Percentiles rank a stretch among this genome's conserved stretches.
phyloP scores from a whole-genome alignment of 1,284 basidiomycete species.

The Apiotrichum sp. region DNA sequence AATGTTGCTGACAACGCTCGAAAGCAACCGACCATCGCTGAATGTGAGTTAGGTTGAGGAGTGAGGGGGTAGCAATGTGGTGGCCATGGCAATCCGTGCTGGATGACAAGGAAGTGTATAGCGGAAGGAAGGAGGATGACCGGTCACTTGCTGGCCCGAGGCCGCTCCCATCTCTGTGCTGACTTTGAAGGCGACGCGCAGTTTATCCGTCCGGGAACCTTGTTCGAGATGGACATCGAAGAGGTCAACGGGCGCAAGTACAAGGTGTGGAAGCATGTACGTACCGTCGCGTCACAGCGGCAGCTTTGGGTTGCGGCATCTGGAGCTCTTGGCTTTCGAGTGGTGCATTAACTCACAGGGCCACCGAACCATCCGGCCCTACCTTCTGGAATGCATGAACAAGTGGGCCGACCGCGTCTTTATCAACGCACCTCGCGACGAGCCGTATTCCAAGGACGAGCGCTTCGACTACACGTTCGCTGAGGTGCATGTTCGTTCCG shows the following conservation, averaged over 20 bases:
- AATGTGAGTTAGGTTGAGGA: neutral
- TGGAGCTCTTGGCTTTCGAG: too few species aligned
- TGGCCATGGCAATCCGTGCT: too few species aligned
- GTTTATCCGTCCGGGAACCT: constrained; percentile 7
- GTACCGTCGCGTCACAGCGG: neutral
- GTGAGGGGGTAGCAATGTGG: too few species aligned
- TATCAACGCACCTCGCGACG: constrained; percentile 25
- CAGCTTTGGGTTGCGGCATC: too few species aligned
- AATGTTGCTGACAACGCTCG: neutral
- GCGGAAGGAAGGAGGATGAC: too few species aligned
- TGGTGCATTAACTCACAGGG: constrained; percentile 16
- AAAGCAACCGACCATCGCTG: constrained; percentile 1
- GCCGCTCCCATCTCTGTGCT: neutral
- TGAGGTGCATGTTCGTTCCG: constrained; percentile 20
- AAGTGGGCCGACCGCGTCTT: constrained; percentile 24
- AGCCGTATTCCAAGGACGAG: neutral
- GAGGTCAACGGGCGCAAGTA: constrained; percentile 9
- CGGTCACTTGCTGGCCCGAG: neutral
- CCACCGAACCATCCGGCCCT: constrained; percentile 28
- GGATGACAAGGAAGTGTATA: too few species aligned
- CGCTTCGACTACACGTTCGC: constrained; percentile 25
- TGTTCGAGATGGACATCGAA: constrained; percentile 11
- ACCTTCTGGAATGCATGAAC: constrained; percentile 22
- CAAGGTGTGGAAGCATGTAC: constrained; percentile 10
- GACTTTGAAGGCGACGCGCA: constrained; percentile 6